These are phyloP conservation scores for Ceratocystis alfenasii DNA, from an alignment of 2,329 filamentous ascomycete species.

Conservation along the genomic window DNA sequence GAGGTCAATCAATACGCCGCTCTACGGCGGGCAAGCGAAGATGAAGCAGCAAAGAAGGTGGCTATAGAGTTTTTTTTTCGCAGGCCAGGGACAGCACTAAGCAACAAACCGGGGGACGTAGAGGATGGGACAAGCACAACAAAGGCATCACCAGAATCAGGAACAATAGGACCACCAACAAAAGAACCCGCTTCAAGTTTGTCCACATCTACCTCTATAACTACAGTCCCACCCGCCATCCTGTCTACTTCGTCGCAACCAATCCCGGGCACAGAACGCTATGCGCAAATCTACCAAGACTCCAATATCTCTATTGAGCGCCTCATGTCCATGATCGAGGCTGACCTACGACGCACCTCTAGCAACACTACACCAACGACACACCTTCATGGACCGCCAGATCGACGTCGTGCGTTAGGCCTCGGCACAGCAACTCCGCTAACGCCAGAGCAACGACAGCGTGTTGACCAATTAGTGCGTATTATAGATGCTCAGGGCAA, in stretches of 20 bases:
- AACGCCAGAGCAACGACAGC: constrained; percentile 16
- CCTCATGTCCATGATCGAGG: constrained; percentile 28
- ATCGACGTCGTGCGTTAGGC: constrained; percentile 15
- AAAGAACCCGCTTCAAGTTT: not conserved
- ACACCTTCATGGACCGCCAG: constrained; percentile 9
- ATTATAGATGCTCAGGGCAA: constrained; percentile 18
- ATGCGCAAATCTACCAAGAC: constrained; percentile 21
- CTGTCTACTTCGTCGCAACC: not conserved
- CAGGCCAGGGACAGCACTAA: constrained; percentile 6
- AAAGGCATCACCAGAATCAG: not conserved
- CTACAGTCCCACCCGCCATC: not conserved
- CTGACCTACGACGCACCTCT: constrained; percentile 28
- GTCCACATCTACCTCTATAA: not conserved
- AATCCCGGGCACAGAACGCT: constrained; percentile 21
- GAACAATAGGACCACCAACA: not conserved
- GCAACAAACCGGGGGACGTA: not conserved
- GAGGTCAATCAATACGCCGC: constrained; percentile 16
- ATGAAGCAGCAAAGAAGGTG: constrained; percentile 17
- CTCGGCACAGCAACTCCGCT: constrained; percentile 19
- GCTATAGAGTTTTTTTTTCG: constrained; percentile 21
- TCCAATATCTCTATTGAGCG: constrained; percentile 24
- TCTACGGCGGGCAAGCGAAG: constrained; percentile 17
- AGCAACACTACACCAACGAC: constrained; percentile 21
- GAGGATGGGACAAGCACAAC: not conserved
- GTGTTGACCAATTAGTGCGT: constrained; percentile 21